Percentiles rank a stretch among this genome's conserved stretches.
phyloP scores from a whole-genome alignment of 2,329 filamentous ascomycete species.

The Ilyonectria mors-panacis region DNA sequence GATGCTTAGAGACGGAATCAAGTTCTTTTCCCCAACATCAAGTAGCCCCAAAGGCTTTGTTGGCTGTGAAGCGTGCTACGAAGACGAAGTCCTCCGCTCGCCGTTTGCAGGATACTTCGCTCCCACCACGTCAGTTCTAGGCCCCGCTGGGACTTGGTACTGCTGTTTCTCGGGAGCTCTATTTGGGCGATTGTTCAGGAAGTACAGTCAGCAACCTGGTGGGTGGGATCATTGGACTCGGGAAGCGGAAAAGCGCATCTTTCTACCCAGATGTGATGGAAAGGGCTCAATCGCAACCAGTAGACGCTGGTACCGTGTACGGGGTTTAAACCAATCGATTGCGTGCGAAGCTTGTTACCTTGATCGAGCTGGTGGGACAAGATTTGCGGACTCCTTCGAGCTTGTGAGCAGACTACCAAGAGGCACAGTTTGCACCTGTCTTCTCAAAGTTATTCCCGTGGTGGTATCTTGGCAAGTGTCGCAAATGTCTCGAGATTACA shows the following conservation, averaged over 20 bases:
- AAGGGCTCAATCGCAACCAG: not conserved
- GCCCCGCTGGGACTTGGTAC: not conserved
- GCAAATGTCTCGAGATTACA: not conserved
- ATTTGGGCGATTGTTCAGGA: not conserved
- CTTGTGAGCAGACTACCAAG: not conserved
- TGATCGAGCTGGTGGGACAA: not conserved
- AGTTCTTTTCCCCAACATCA: conserved; percentile 4
- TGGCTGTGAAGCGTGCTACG: conserved; percentile 5
- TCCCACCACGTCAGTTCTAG: not conserved
- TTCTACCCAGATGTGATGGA: conserved; percentile 1
- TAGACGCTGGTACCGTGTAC: conserved; percentile 7
- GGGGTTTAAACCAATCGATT: not conserved
- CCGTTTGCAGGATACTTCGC: conserved; percentile 4
- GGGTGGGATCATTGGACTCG: conserved; percentile 2
- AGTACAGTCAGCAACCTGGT: not conserved
- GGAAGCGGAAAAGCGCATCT: conserved; percentile 2
- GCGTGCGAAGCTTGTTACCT: conserved; percentile 9
- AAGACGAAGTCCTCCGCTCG: not conserved
- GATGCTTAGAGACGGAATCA: conserved; percentile 1
- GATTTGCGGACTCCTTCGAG: conserved; percentile 1
- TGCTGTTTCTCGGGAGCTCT: not conserved
- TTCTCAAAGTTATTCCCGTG: conserved; percentile 1
- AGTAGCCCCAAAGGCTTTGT: not conserved
- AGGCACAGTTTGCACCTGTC: not conserved
- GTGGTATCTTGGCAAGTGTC: conserved; percentile 1